Evolutionary conservation across 2,329 filamentous ascomycete genomes (phyloP), one percentile per base, ranked within the genome.

Genomic region (Clonostachys solani): DNA sequence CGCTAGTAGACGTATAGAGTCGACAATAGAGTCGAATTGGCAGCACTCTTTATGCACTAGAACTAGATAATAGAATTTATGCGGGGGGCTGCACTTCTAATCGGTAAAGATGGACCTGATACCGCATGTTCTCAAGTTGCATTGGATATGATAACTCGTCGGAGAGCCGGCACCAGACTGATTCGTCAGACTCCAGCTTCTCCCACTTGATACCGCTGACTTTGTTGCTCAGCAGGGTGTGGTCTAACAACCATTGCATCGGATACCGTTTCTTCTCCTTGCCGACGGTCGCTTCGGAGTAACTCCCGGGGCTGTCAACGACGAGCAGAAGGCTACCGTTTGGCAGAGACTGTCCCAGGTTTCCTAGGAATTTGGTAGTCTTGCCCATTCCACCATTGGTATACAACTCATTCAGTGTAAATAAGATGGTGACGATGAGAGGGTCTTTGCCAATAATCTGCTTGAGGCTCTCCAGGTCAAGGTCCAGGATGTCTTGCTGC

Each of bases 401-500:
- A 71, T 96, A 97, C 0, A 99, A 82, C 68, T 99, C 94, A 64
- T 97, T 97, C 42, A 97, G 78, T 0, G 92, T 96, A 73, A 97
- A 99, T 68, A 97, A 81, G 12, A 97, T 69, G 0, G 92, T 96
- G 13, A 95, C 73, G 1, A 96, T 67, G 5, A 76, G 55, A 10
- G 77, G 71, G 1, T 61, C 40, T 15, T 50, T 38, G 7, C 62
- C 60, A 0, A 71, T 44, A 1, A 70, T 49, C 3, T 52, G 42
- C 0, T 55, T 44, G 33, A 81, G 58, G 5, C 62, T 55, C 3
- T 55, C 53, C 9, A 53, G 50, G 8, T 58, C 58, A 6, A 82
- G 57, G 5, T 56, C 53, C 2, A 86, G 68, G 6, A 75, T 66
- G 58, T 86, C 75, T 8, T 65, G 60, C 51, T 78, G 73, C 13